Evolutionary conservation across 2,329 filamentous ascomycete genomes (phyloP).

Genomic region (Colletotrichum acutatum): DNA sequence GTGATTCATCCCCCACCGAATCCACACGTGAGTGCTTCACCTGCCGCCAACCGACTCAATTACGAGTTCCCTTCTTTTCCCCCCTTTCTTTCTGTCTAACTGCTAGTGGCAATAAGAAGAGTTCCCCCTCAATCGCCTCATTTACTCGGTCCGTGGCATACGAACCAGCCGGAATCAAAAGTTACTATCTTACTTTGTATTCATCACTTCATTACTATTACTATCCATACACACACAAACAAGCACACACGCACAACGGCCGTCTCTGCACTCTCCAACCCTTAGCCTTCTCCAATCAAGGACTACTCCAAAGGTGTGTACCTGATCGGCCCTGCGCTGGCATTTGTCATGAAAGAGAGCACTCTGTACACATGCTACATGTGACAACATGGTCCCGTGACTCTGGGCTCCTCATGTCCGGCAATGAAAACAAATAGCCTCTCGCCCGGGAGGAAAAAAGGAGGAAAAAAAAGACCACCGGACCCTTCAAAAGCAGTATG

Average conservation of each 20-base stretch:
- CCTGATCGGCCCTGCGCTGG: slow-evolving; percentile 1
- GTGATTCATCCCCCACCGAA: slow-evolving; percentile 6
- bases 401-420: not conserved
- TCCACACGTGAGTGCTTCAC: slow-evolving; percentile 25
- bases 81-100: not conserved
- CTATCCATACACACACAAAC: slow-evolving; percentile 32
- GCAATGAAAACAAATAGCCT: not conserved
- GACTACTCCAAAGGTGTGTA: slow-evolving; percentile 12
- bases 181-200: slow-evolving; percentile 3
- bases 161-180: not conserved
- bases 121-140: not conserved
- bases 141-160: no score
- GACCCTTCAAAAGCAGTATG: not conserved
- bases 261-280: slow-evolving; percentile 4
- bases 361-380: slow-evolving; percentile 14
- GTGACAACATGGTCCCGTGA: not conserved
- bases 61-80: not conserved
- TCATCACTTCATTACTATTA: slow-evolving; percentile 36
- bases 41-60: not conserved
- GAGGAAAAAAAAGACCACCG: not conserved
- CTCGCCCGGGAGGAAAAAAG: not conserved
- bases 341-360: not conserved
- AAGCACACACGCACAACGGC: slow-evolving; percentile 9
- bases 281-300: slow-evolving; percentile 21
- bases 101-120: not conserved